Base-by-base conservation (phyloP, 768 basidiomycete genomes). In the Daedaleopsis sinensis region DNA sequence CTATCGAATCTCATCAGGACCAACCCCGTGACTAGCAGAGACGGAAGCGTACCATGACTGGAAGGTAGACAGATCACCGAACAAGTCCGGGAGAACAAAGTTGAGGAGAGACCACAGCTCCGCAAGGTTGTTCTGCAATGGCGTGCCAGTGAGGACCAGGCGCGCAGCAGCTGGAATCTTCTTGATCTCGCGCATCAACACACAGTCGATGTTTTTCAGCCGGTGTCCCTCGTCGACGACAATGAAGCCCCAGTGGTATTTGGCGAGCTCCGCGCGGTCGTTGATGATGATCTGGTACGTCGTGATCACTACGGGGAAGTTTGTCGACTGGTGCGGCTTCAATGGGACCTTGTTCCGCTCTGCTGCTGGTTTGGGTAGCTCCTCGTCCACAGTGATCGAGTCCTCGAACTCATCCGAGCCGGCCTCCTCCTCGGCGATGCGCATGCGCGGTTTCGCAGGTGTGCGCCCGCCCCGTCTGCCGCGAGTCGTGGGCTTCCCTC, bases 211-310 rank as follows among this genome's bases (percentile, higher is more conserved):
- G 69, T 99, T 99, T 79, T 98, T 98, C 71, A 99, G 74, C 23
- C 96, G 81, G 74, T 99, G 97, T 0, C 96, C 94, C 75, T 96
- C 94, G 71, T 96, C 94, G 2, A 99, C 96, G 61, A 98, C 93
- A 71, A 98, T 93, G 71, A 96, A 97, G 24, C 91, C 87, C 90
- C 90, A 93, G 46, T 84, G 76, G 71, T 91, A 91, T 60, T 81
- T 82, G 49, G 78, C 74, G 55, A 90, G 81, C 67, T 88, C 82
- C 39, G 79, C 74, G 35, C 88, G 84, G 73, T 97, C 91, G 61
- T 85, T 90, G 70, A 95, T 96, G 65, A 95, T 85, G 72, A 98
- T 91, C 71, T 98, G 92, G 72, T 94, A 96, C 2, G 94, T 97
- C 5, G 96, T 97, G 18, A 96, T 72, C 27, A 93, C 84, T n/a